phyloP scores from a whole-genome alignment of 2,329 filamentous ascomycete species.

The Aspergillus pseudoterreus region DNA sequence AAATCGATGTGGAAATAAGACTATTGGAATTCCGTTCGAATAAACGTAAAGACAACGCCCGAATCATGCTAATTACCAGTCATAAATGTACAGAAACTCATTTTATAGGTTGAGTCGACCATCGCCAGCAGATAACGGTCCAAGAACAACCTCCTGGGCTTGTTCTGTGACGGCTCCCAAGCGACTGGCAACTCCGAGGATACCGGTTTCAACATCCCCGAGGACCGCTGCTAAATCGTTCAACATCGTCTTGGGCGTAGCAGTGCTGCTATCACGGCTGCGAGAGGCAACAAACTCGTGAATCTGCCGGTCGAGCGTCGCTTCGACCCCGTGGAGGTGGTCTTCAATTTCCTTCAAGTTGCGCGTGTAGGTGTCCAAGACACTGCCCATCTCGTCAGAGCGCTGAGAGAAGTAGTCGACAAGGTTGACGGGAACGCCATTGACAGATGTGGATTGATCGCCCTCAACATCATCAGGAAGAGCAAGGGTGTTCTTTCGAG shows the following conservation, averaged over 20 bases:
- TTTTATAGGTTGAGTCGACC: conserved; percentile 21
- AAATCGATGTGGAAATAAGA: too few relatives aligned
- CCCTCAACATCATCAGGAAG: conserved; percentile 45
- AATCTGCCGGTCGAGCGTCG: conserved; percentile 57
- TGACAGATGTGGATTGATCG: conserved; percentile 40
- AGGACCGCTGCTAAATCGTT: conserved; percentile 55
- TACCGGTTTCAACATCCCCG: conserved; percentile 62
- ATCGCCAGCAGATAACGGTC: conserved; percentile 32
- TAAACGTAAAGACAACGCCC: not conserved
- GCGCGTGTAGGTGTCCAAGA: conserved; percentile 55
- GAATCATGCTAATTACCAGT: not conserved
- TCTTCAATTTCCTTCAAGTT: conserved; percentile 63
- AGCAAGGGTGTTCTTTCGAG: conserved; percentile 43
- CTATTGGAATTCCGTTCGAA: too few relatives aligned
- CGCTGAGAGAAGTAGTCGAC: conserved; percentile 62
- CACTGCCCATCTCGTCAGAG: conserved; percentile 58
- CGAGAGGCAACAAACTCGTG: conserved; percentile 49
- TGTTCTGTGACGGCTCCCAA: conserved; percentile 59
- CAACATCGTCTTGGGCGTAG: conserved; percentile 43
- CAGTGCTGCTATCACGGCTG: conserved; percentile 36
- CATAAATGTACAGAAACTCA: not conserved
- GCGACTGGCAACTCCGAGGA: conserved; percentile 59
- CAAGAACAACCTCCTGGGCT: conserved; percentile 54
- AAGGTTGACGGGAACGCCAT: conserved; percentile 56
- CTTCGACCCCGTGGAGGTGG: conserved; percentile 62